Evolutionary conservation across 2,329 filamentous ascomycete genomes (phyloP), one percentile per base, ranked within the genome.

Genomic region (Helminthosporium solani): DNA sequence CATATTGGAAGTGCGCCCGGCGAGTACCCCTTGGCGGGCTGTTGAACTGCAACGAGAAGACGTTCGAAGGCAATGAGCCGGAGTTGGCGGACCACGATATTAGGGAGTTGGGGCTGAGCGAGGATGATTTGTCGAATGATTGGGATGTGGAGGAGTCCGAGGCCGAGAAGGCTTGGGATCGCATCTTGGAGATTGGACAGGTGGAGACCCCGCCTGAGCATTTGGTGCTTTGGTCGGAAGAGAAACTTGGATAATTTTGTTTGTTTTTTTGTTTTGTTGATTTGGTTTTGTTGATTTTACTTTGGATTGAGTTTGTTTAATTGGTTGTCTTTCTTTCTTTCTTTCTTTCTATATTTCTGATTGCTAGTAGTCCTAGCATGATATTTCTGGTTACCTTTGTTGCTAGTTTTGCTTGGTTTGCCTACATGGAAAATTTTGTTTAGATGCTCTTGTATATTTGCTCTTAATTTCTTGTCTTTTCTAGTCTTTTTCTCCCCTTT

Each of bases 1-100:
- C 63, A 7, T 68, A 67, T 37, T 67, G 63, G 63, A 40, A 59
- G 2, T 52, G 56, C 0, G 64, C 64, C 0, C 60, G 57, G 2
- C 47, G 51, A 40, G 7, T 11, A 3, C 44, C 45, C 2, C 21
- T 65, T 6, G 40, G 42, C 0, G 42, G 33, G 2, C 15, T 67
- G 34, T 46, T 67, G n/a, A 47, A 45, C n/a, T 11, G 5, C 14
- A 15, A 11, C 7, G n/a, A 4, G 16, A 28, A 16, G 5, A 44
- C 44, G 8, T 48, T 53, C 2, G 39, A 19, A 2, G 28, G 15
- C 15, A 38, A 31, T 8, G 28, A 33, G 1, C 54, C 52, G 18
- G 21, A 34, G 8, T 16, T 60, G 1, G 21, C 15, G 0, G 46
- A 47, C 31, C 31, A 20, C 8, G 41, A 44, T 27, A 12, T 31